Evolutionary conservation across 495 filamentous ascomycete species (phyloP).

Genomic region (Aspergillus panamensis): DNA sequence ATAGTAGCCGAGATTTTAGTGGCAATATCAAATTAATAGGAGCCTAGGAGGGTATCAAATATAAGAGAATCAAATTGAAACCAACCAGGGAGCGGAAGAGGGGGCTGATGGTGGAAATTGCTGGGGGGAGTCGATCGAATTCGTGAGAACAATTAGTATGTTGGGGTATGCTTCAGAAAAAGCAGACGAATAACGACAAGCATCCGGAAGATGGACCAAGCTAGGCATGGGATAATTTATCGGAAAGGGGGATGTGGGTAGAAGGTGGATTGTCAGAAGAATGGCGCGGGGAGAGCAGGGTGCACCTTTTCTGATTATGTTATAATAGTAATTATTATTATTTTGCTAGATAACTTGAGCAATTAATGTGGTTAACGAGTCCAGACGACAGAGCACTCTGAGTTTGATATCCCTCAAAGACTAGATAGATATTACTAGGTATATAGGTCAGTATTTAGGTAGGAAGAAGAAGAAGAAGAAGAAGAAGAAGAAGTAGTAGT

Average conservation of each 20-base stretch:
- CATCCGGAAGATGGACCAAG: slow-evolving; percentile 4
- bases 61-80: background rate
- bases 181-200: slow-evolving; percentile 4
- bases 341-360: no score
- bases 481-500: no score
- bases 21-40: background rate
- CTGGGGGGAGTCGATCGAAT: background rate
- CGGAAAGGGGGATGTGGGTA: background rate
- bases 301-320: background rate
- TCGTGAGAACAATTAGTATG: background rate
- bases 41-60: background rate
- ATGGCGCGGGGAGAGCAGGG: slow-evolving; percentile 5
- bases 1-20: background rate
- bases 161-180: slow-evolving; percentile 1
- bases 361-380: background rate
- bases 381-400: background rate
- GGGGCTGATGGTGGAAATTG: background rate
- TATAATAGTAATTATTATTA: background rate
- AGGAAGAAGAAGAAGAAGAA: no score
- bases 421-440: background rate
- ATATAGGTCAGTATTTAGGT: no score
- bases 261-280: background rate
- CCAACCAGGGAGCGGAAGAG: background rate
- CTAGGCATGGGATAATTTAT: slow-evolving; percentile 1
- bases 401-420: no score